These are phyloP conservation scores for Neurospora crassa DNA, from an alignment of 2,329 filamentous ascomycete species.

Conservation along the genomic window DNA sequence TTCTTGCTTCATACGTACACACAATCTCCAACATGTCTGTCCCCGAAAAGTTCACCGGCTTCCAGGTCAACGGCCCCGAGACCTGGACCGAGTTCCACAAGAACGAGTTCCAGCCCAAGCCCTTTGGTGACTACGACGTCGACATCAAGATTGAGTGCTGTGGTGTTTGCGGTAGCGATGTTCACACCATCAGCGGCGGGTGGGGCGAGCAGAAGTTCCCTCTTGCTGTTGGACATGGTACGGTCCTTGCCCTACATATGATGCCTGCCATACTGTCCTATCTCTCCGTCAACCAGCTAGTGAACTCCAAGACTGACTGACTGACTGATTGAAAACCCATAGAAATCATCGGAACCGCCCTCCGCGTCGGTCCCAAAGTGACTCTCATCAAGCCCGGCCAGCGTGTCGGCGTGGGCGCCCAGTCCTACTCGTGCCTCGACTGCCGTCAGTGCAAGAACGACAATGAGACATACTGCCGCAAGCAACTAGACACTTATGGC, in stretches of 20 bases:
- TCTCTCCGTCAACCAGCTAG: not conserved
- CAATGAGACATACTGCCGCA: constrained; percentile 60
- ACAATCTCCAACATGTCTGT: constrained; percentile 34
- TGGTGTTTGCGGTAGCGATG: constrained; percentile 64
- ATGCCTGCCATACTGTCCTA: no score
- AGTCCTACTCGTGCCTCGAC: constrained; percentile 53
- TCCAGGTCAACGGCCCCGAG: constrained; percentile 46
- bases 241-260: constrained; percentile 12
- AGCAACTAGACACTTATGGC: constrained; percentile 52
- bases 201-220: constrained; percentile 56
- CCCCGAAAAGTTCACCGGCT: constrained; percentile 51
- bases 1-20: not conserved
- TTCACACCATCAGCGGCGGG: constrained; percentile 60
- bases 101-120: constrained; percentile 72
- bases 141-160: constrained; percentile 81
- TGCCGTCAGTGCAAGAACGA: constrained; percentile 57
- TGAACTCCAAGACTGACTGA: not conserved
- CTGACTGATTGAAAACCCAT: not conserved
- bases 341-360: constrained; percentile 61
- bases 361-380: constrained; percentile 58
- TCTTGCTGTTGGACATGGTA: constrained; percentile 58
- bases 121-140: constrained; percentile 78
- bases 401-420: constrained; percentile 60
- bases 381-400: constrained; percentile 49
- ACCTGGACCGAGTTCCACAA: constrained; percentile 55